Evolutionary conservation across 352 stramenopile species (phyloP).

Genomic region (Globisporangium heterothallicum): DNA sequence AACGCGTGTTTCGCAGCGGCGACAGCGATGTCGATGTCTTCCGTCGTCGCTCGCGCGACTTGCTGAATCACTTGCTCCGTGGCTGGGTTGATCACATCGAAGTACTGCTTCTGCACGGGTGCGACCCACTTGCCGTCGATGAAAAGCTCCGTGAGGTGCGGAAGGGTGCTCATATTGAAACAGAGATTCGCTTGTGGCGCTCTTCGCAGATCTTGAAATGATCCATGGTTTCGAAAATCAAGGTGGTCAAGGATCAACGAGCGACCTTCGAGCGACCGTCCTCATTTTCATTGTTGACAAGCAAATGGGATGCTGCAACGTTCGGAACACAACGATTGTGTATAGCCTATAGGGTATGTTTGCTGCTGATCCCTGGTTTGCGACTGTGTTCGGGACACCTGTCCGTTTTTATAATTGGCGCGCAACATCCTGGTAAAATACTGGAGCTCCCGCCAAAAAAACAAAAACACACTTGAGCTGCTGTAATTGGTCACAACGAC

Average conservation of each 20-base stretch:
- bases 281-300: no score
- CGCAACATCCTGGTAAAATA: no score
- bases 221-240: background rate
- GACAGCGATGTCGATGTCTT: constrained; percentile 50
- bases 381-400: background rate
- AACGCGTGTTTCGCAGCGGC: constrained; percentile 40
- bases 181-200: background rate
- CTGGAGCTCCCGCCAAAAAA: background rate
- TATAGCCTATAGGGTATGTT: background rate
- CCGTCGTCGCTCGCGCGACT: constrained; percentile 33
- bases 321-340: background rate
- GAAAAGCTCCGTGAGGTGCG: constrained; percentile 49
- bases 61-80: constrained; percentile 49
- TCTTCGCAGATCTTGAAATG: background rate
- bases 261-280: background rate
- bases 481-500: background rate
- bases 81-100: constrained; percentile 54
- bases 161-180: constrained; percentile 16
- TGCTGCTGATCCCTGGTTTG: background rate
- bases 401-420: background rate
- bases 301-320: no score
- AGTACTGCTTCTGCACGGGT: constrained; percentile 31
- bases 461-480: no score
- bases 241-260: no score
- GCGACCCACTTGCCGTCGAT: constrained; percentile 57